Conservation (phyloP, 768 basidiomycete species). For the Phylloporus arenicola region DNA sequence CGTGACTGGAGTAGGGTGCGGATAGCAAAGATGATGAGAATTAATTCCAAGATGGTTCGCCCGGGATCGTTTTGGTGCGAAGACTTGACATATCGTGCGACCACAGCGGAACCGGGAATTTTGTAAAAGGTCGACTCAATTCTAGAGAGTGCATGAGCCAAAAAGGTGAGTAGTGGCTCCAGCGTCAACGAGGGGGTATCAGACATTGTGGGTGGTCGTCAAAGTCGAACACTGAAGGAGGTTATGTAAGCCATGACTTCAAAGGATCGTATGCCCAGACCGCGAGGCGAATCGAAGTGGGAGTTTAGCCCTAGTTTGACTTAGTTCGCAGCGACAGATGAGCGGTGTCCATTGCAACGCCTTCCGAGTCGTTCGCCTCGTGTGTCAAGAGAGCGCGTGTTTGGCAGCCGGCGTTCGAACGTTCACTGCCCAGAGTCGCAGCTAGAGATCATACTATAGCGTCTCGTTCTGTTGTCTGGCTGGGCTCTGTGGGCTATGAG, state of each 20-base stretch:
- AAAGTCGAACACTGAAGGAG: not conserved
- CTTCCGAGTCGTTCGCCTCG: no score
- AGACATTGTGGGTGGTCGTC: constrained; percentile 30
- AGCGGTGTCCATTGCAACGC: no score
- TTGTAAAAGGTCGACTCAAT: constrained; percentile 65
- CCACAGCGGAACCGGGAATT: constrained; percentile 75
- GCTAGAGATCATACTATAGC: constrained; percentile 98
- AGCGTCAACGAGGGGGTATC: constrained; percentile 31
- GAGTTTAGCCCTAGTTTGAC: no score
- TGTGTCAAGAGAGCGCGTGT: no score
- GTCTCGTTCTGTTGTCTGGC: constrained; percentile 82
- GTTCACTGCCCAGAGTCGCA: no score
- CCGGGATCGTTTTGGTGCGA: constrained; percentile 97
- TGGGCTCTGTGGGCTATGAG: constrained; percentile 38
- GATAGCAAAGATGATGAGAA: constrained; percentile 83
- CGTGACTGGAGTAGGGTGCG: constrained; percentile 86
- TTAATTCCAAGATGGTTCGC: constrained; percentile 82
- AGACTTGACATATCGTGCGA: constrained; percentile 88
- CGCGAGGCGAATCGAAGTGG: no score
- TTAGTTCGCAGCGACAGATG: no score
- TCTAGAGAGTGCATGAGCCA: constrained; percentile 56
- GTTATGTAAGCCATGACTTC: constrained; percentile 11
- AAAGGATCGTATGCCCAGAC: no score
- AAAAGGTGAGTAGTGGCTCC: constrained; percentile 56
- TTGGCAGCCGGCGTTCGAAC: no score